phyloP scores from a whole-genome alignment of 2,329 filamentous ascomycete species.

The Pyrenophora tritici-repentis region DNA sequence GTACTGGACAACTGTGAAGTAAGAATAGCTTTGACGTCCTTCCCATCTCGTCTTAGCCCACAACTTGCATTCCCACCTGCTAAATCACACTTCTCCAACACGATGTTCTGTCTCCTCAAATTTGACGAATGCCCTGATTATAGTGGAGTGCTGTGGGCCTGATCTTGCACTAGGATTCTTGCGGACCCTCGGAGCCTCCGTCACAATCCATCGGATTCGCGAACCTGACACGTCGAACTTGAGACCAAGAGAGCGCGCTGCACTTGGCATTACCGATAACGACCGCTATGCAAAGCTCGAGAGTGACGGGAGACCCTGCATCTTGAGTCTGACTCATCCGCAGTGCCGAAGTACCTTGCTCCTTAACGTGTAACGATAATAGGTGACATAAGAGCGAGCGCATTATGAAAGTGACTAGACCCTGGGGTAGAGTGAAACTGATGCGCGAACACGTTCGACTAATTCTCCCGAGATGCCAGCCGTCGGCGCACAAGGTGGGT shows the following conservation, averaged over 20 bases:
- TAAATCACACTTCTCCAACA: background rate
- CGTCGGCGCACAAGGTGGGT: background rate
- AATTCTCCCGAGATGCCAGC: no score
- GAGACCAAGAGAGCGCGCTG: no score
- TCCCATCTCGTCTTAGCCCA: background rate
- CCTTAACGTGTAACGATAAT: background rate
- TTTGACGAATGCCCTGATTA: background rate
- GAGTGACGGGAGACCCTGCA: no score
- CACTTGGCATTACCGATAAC: no score
- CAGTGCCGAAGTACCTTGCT: background rate
- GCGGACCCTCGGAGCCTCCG: background rate
- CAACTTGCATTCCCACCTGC: background rate
- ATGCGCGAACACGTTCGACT: no score
- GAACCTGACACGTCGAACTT: conserved; percentile 1
- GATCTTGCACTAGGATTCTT: conserved; percentile 1
- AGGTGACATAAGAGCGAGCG: background rate
- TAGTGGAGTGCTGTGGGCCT: conserved; percentile 1
- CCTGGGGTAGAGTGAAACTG: no score
- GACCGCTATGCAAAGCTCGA: no score
- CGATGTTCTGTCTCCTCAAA: background rate
- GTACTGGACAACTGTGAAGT: background rate
- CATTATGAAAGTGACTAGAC: no score
- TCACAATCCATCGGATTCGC: conserved; percentile 1
- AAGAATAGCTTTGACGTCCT: background rate
- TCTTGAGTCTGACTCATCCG: background rate